A percentile compares a stretch with the other conserved stretches of the same genome.
Conservation (phyloP, 2,329 filamentous ascomycete genomes). For the Fusarium irregulare region DNA sequence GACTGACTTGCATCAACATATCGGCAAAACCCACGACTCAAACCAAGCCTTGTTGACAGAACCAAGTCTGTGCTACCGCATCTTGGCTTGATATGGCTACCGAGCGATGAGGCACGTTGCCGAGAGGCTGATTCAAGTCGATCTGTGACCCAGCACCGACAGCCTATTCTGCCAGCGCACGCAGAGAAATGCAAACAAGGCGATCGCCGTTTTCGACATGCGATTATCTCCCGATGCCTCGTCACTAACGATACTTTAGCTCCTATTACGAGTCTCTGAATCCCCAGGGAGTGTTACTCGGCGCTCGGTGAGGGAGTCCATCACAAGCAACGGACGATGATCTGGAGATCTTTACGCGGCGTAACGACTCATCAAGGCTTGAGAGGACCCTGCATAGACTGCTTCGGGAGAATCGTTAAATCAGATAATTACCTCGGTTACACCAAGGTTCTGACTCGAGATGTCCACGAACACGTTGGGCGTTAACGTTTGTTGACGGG, state of each 20-base stretch:
- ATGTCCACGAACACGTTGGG: slow-evolving; percentile 25
- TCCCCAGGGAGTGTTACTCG: slow-evolving; percentile 1
- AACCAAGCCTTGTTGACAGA: slow-evolving; percentile 3
- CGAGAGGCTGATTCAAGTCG: slow-evolving; percentile 9
- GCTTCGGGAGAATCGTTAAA: slow-evolving; percentile 9
- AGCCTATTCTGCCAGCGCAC: slow-evolving; percentile 6
- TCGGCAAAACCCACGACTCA: background rate
- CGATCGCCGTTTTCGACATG: slow-evolving; percentile 5
- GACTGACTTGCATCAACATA: slow-evolving; percentile 18
- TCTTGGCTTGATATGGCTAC: slow-evolving; percentile 18
- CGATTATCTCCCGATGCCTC: background rate
- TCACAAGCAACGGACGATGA: slow-evolving; percentile 21
- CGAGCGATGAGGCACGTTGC: slow-evolving; percentile 19
- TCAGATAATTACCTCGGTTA: slow-evolving; percentile 11
- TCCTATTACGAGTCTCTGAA: background rate
- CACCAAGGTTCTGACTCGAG: slow-evolving; percentile 7
- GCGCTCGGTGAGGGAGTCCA: slow-evolving; percentile 6
- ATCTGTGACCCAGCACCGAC: slow-evolving; percentile 11
- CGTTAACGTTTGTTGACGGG: slow-evolving; percentile 15
- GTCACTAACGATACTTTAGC: background rate
- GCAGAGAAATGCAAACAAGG: slow-evolving; percentile 15
- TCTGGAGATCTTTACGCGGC: slow-evolving; percentile 31
- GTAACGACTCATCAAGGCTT: slow-evolving; percentile 16
- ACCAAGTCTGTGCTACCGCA: slow-evolving; percentile 11
- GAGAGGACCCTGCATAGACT: slow-evolving; percentile 3